A percentile compares a stretch with the other conserved stretches of the same genome.
Evolutionary conservation across 495 filamentous ascomycete species (phyloP).

Genomic region (Emericellopsis terricola): DNA sequence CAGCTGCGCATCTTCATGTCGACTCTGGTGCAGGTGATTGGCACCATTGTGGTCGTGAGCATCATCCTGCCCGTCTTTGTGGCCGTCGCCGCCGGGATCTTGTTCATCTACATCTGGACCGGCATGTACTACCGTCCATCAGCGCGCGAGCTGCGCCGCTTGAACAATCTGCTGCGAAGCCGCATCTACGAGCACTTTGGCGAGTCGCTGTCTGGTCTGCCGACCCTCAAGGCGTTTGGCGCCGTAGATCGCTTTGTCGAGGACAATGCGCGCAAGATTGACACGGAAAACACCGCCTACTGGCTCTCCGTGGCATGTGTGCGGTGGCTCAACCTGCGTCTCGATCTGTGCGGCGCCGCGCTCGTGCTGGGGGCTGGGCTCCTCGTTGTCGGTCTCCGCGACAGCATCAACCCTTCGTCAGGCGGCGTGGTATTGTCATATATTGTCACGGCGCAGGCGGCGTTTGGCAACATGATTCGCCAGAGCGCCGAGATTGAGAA

Average conservation of each 20-base stretch:
- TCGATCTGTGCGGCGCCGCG: slow-evolving; percentile 39
- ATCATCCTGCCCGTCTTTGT: slow-evolving; percentile 32
- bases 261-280: slow-evolving; percentile 41
- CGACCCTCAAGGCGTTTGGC: slow-evolving; percentile 62
- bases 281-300: slow-evolving; percentile 64
- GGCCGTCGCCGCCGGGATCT: slow-evolving; percentile 27
- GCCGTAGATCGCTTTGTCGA: slow-evolving; percentile 44
- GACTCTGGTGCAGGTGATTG: slow-evolving; percentile 16
- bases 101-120: too few species aligned
- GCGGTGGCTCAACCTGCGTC: too few species aligned
- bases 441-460: too few species aligned
- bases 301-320: too few species aligned
- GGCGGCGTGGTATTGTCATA: too few species aligned
- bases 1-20: slow-evolving; percentile 19
- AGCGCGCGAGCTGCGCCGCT: slow-evolving; percentile 45
- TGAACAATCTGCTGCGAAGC: slow-evolving; percentile 61
- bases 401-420: too few species aligned
- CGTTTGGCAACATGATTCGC: too few species aligned
- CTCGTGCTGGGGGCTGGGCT: slow-evolving; percentile 31
- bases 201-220: slow-evolving; percentile 47
- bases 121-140: slow-evolving; percentile 37
- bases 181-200: slow-evolving; percentile 53
- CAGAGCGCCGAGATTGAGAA: slow-evolving; percentile 49
- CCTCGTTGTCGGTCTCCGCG: too few species aligned
- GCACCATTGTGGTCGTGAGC: slow-evolving; percentile 26